These are phyloP conservation scores for Alternaria arborescens DNA, from an alignment of 2,329 filamentous ascomycete genomes.

Conservation along the genomic window DNA sequence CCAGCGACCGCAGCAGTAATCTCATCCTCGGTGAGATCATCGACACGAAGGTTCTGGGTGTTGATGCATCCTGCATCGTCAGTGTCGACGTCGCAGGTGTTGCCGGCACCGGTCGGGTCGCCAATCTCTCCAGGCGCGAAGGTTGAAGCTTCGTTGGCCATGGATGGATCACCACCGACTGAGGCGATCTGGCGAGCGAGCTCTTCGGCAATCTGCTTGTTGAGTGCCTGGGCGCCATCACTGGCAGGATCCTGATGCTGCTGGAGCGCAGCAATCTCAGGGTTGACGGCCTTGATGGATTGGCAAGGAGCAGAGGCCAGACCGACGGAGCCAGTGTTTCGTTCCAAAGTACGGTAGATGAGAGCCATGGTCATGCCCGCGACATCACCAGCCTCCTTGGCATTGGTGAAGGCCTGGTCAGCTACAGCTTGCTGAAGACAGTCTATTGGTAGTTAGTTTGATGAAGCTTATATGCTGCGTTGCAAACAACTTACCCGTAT, in stretches of 20 bases:
- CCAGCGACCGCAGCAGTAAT: conserved; percentile 59
- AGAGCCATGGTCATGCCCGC: conserved; percentile 64
- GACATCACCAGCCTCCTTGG: conserved; percentile 62
- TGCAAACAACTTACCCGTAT: conserved; percentile 49
- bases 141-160: conserved; percentile 69
- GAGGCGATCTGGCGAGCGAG: conserved; percentile 67
- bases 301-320: conserved; percentile 66
- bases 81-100: conserved; percentile 61
- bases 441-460: conserved; percentile 46
- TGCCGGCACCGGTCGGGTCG: conserved; percentile 61
- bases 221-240: conserved; percentile 62
- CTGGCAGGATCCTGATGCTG: conserved; percentile 75
- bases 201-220: conserved; percentile 68
- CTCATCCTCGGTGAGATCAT: conserved; percentile 63
- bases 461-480: neutral
- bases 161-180: conserved; percentile 69
- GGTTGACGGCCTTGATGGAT: conserved; percentile 65
- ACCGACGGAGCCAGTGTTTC: conserved; percentile 68
- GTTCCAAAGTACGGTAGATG: conserved; percentile 64
- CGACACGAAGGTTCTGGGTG: conserved; percentile 60
- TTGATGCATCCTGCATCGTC: conserved; percentile 65
- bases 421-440: conserved; percentile 68
- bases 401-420: conserved; percentile 68
- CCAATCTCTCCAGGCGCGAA: conserved; percentile 68
- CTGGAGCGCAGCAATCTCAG: conserved; percentile 69